phyloP scores from a whole-genome alignment of 768 basidiomycete species.

The Symmetrospora coprosmae region DNA sequence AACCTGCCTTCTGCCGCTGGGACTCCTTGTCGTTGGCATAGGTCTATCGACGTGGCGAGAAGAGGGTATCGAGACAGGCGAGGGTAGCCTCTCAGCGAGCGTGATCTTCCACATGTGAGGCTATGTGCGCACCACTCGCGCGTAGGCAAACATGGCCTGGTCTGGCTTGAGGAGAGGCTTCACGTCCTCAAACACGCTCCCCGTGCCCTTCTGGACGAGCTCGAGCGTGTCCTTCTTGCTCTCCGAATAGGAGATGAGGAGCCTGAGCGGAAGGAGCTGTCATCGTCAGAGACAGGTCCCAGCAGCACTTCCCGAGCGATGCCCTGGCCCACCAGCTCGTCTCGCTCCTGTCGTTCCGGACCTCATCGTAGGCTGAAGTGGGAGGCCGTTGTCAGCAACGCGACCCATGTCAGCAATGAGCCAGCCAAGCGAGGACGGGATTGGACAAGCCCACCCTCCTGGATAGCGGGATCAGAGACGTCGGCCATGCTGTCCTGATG shows the following conservation, averaged over 20 bases:
- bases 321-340: no score
- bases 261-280: no score
- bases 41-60: neutral
- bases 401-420: no score
- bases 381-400: no score
- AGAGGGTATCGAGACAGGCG: no score
- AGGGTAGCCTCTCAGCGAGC: no score
- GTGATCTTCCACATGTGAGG: no score
- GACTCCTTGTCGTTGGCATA: slow-evolving; percentile 18
- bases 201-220: neutral
- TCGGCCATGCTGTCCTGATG: slow-evolving; percentile 4
- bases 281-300: no score
- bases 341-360: neutral
- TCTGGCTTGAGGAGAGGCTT: slow-evolving; percentile 12
- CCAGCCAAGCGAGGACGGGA: no score
- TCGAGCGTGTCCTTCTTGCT: slow-evolving; percentile 18
- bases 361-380: slow-evolving; percentile 10
- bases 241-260: slow-evolving; percentile 4
- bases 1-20: slow-evolving; percentile 6
- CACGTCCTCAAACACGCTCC: neutral
- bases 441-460: neutral
- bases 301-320: no score
- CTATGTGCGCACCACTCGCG: neutral
- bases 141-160: slow-evolving; percentile 14
- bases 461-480: slow-evolving; percentile 15